phyloP scores from a whole-genome alignment of 345 rosid genomes.

The Arabidopsis arenosa region DNA sequence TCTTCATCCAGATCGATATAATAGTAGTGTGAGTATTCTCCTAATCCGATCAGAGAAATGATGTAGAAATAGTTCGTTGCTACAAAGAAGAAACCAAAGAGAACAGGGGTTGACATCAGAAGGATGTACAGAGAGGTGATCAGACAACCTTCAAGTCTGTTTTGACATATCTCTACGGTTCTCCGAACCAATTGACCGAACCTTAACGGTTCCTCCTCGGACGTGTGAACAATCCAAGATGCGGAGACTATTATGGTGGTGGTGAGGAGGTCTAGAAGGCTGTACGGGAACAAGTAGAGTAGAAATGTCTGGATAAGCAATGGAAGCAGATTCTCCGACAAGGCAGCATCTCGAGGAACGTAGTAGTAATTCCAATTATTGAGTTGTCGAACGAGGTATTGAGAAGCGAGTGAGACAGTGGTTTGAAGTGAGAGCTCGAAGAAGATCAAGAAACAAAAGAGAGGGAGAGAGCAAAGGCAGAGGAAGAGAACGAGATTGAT shows the following conservation, averaged over 20 bases:
- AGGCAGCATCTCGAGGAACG: not conserved
- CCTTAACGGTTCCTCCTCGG: constrained; percentile 22
- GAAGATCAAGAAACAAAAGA: constrained; percentile 44
- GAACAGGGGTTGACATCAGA: constrained; percentile 39
- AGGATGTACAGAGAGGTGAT: constrained; percentile 51
- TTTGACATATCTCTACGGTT: constrained; percentile 23
- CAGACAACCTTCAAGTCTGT: constrained; percentile 48
- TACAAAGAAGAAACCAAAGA: constrained; percentile 45
- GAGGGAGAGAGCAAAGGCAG: constrained; percentile 44
- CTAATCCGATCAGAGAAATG: not conserved
- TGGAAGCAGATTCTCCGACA: constrained; percentile 4
- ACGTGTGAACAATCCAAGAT: constrained; percentile 41
- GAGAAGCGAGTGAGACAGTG: constrained; percentile 24
- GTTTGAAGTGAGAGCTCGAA: constrained; percentile 40
- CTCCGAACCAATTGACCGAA: constrained; percentile 19
- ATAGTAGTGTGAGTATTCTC: constrained; percentile 6
- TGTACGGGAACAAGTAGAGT: constrained; percentile 24
- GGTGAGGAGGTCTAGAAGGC: constrained; percentile 48
- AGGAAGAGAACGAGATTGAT: constrained; percentile 38
- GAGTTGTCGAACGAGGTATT: not conserved
- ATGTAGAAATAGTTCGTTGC: constrained; percentile 41
- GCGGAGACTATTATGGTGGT: constrained; percentile 41
- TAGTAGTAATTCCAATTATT: constrained; percentile 6
- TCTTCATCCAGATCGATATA: not conserved
- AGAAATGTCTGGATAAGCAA: constrained; percentile 24